Evolutionary conservation across 805 yeast genomes (phyloP).

Genomic region (Suhomyces sp.): DNA sequence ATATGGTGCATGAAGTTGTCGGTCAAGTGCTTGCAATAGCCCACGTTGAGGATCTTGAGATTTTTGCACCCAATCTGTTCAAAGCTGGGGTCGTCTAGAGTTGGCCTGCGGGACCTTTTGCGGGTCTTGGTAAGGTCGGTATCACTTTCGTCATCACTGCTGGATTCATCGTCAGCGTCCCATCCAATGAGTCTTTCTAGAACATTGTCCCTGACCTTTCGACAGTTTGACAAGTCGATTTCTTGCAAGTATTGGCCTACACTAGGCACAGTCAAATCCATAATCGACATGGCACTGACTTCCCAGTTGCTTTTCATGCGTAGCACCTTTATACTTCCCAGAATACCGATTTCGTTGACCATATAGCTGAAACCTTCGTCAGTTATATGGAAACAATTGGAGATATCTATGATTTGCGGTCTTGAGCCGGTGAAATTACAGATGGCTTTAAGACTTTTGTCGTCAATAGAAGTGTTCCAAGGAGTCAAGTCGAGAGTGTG

Average conservation of each 20-base stretch:
- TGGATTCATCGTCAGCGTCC: slow-evolving; percentile 14
- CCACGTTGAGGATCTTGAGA: slow-evolving; percentile 51
- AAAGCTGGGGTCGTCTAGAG: slow-evolving; percentile 2
- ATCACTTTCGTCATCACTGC: slow-evolving; percentile 4
- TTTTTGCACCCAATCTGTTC: slow-evolving; percentile 54
- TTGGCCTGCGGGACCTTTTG: slow-evolving; percentile 5
- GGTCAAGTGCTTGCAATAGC: slow-evolving; percentile 76
- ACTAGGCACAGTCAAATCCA: slow-evolving; percentile 68
- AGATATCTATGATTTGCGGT: slow-evolving; percentile 57
- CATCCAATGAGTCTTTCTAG: slow-evolving; percentile 67
- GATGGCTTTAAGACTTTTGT: slow-evolving; percentile 53
- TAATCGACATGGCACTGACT: slow-evolving; percentile 74
- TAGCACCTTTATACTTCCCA: slow-evolving; percentile 53
- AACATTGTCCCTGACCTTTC: slow-evolving; percentile 70
- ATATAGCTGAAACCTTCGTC: slow-evolving; percentile 71
- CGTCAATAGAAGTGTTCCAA: slow-evolving; percentile 61
- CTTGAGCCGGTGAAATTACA: slow-evolving; percentile 70
- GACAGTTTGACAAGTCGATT: slow-evolving; percentile 67
- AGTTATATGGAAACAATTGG: slow-evolving; percentile 74
- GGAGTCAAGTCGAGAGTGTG: slow-evolving; percentile 53
- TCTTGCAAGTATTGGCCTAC: slow-evolving; percentile 59
- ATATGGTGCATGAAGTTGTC: slow-evolving; percentile 65
- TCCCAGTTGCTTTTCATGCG: slow-evolving; percentile 75
- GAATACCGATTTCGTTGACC: slow-evolving; percentile 67
- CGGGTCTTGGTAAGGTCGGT: neutral